Conservation (phyloP, 2,329 filamentous ascomycete species). For the Paracoccidioides brasiliensis region DNA sequence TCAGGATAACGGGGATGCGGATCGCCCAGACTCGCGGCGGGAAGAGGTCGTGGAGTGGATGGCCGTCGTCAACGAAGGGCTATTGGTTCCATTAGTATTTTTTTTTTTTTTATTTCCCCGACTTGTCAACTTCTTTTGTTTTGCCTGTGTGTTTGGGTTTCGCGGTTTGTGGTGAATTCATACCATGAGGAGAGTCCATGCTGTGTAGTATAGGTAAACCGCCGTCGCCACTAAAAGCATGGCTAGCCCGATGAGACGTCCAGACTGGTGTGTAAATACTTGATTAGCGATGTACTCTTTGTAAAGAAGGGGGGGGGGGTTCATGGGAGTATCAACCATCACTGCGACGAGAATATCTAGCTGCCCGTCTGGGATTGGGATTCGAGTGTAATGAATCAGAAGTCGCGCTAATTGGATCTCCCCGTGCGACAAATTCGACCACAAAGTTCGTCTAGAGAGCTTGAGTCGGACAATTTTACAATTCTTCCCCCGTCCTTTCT, state of each 20-base stretch:
- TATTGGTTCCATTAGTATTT: constrained; percentile 28
- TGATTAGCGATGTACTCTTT: constrained; percentile 1
- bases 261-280: constrained; percentile 51
- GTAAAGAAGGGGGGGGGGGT: background rate
- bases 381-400: background rate
- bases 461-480: background rate
- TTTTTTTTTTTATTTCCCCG: constrained; percentile 1
- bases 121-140: background rate
- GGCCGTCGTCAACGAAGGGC: constrained; percentile 94
- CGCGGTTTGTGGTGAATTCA: constrained; percentile 8
- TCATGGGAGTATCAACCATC: constrained; percentile 10
- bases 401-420: no score
- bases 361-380: background rate
- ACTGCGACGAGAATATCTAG: background rate
- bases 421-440: background rate
- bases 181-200: constrained; percentile 98
- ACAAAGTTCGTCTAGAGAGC: background rate
- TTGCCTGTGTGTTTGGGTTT: background rate
- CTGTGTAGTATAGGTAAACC: constrained; percentile 82
- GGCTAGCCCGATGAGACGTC: constrained; percentile 66
- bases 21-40: constrained; percentile 97
- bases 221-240: constrained; percentile 62
- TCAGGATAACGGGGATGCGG: constrained; percentile 91
- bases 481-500: background rate
- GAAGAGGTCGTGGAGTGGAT: constrained; percentile 88